Percentiles rank a stretch among this genome's conserved stretches.
phyloP scores from a whole-genome alignment of 768 basidiomycete genomes.

The Suillus ampliporus region DNA sequence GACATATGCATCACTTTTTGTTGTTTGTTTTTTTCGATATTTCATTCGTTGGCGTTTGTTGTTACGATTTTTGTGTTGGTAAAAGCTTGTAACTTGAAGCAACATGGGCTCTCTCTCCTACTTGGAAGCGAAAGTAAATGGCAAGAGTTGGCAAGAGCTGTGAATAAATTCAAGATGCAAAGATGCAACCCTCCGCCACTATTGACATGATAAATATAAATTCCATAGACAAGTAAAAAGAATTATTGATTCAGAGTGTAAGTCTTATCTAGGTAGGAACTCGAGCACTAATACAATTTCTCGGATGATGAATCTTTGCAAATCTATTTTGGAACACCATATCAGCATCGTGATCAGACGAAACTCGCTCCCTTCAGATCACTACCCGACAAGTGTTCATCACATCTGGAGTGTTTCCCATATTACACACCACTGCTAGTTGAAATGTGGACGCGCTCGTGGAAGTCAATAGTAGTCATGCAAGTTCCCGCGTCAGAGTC shows the following conservation, averaged over 20 bases:
- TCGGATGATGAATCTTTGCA: neutral
- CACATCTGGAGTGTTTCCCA: too few species aligned
- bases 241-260: neutral
- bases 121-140: too few species aligned
- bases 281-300: neutral
- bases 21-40: constrained; percentile 1
- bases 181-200: neutral
- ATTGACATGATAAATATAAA: neutral
- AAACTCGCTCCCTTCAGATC: neutral
- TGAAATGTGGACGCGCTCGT: neutral
- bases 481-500: neutral
- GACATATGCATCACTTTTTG: neutral
- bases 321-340: neutral
- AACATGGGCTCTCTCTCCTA: neutral
- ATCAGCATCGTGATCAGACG: neutral
- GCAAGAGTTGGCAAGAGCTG: too few species aligned
- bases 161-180: too few species aligned
- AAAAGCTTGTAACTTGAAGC: neutral
- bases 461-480: neutral
- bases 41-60: neutral
- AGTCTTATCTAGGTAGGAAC: neutral
- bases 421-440: neutral
- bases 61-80: neutral
- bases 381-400: neutral
- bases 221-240: neutral